Percentiles rank a stretch among this genome's conserved stretches.
Conservation (phyloP, 2,329 filamentous ascomycete species). For the Aspergillus sojae region DNA sequence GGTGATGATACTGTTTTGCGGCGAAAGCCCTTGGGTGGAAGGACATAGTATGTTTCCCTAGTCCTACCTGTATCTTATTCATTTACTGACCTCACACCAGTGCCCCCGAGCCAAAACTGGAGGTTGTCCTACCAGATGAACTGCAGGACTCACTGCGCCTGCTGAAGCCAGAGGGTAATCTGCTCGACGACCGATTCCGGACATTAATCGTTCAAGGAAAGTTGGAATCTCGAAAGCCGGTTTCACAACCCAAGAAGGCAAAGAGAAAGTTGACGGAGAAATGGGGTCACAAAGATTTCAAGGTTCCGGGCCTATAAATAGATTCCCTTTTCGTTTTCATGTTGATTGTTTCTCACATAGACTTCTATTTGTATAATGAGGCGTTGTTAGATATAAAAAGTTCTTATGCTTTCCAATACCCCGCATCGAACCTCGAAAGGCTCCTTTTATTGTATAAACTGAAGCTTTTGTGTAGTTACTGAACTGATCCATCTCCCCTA, state of each 20-base stretch:
- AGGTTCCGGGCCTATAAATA: conserved; percentile 46
- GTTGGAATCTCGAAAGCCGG: conserved; percentile 77
- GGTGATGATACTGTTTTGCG: conserved; percentile 67
- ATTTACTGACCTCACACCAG: conserved; percentile 30
- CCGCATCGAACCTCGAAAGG: too few relatives aligned
- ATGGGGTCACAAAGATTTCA: conserved; percentile 97
- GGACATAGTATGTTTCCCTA: conserved; percentile 48
- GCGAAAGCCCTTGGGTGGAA: conserved; percentile 71
- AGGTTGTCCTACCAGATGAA: conserved; percentile 81
- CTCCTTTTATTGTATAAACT: background rate
- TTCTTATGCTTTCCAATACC: background rate
- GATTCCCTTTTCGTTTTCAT: conserved; percentile 24
- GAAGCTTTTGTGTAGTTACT: background rate
- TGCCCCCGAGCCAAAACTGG: conserved; percentile 72
- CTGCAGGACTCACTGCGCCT: conserved; percentile 77
- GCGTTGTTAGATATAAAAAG: conserved; percentile 7
- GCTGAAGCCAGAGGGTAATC: conserved; percentile 92
- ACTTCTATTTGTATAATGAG: conserved; percentile 11
- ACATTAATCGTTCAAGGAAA: conserved; percentile 87
- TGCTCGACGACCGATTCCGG: conserved; percentile 88
- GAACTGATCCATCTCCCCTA: background rate
- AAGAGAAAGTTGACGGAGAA: conserved; percentile 87
- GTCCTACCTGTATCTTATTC: background rate
- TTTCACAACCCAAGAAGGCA: conserved; percentile 79
- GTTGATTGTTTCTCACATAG: conserved; percentile 14